phyloP scores from a whole-genome alignment of 2,329 filamentous ascomycete genomes.

The Alternaria infectoria region DNA sequence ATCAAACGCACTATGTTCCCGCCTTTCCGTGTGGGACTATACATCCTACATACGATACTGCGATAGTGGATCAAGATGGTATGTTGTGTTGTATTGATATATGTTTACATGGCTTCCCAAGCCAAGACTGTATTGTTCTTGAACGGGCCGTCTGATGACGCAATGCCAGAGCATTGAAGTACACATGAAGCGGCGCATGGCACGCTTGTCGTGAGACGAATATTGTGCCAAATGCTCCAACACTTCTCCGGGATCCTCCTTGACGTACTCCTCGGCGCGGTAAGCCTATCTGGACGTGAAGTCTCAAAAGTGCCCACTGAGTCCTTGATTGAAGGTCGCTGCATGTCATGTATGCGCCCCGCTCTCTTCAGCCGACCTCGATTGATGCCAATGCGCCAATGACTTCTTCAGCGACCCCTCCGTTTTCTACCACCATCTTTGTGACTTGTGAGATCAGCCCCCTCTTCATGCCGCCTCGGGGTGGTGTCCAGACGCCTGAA shows the following conservation, averaged over 20 bases:
- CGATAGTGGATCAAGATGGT: background rate
- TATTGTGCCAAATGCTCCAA: background rate
- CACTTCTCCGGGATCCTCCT: background rate
- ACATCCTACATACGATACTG: background rate
- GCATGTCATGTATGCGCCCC: background rate
- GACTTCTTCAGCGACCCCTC: slow-evolving; percentile 85
- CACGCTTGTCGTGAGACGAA: slow-evolving; percentile 3
- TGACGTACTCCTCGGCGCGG: background rate
- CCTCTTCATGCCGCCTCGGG: slow-evolving; percentile 81
- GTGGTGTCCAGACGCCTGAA: slow-evolving; percentile 81
- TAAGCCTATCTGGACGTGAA: background rate
- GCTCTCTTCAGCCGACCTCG: slow-evolving; percentile 53
- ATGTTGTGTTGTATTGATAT: slow-evolving; percentile 9
- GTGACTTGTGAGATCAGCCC: slow-evolving; percentile 75
- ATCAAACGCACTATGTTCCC: slow-evolving; percentile 5
- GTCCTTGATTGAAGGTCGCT: background rate
- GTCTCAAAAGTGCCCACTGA: background rate
- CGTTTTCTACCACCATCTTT: slow-evolving; percentile 74
- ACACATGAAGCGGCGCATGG: background rate
- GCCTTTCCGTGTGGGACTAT: background rate
- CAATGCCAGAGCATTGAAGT: background rate
- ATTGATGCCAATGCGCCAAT: slow-evolving; percentile 80
- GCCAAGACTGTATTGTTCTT: background rate
- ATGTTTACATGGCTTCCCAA: slow-evolving; percentile 1
- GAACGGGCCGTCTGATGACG: background rate